phyloP scores from a whole-genome alignment of 257 asterid species.

The Salvia splendens region DNA sequence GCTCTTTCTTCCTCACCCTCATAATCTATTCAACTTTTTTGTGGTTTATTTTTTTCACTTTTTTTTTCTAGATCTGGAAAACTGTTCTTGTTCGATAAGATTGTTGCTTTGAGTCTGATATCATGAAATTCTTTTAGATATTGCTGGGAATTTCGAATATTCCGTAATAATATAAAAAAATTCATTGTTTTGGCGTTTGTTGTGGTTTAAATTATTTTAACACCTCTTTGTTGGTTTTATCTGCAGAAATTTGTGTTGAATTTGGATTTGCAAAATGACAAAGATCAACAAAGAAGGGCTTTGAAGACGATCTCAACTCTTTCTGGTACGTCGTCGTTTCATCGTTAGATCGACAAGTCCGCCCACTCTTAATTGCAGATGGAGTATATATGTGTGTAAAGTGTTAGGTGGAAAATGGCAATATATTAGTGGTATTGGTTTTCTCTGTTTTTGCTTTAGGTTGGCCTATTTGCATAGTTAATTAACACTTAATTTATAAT shows the following conservation, averaged over 20 bases:
- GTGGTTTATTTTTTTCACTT: background rate
- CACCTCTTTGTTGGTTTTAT: background rate
- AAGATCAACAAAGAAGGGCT: conserved; percentile 77
- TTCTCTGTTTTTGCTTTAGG: background rate
- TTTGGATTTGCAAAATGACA: conserved; percentile 64
- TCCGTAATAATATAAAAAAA: background rate
- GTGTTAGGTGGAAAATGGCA: background rate
- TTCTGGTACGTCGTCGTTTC: conserved; percentile 48
- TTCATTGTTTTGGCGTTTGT: background rate
- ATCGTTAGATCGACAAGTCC: background rate
- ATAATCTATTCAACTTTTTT: conserved; percentile 12
- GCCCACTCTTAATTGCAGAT: too few relatives aligned
- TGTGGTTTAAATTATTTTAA: conserved; percentile 8
- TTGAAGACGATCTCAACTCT: conserved; percentile 74
- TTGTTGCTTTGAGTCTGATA: conserved; percentile 26
- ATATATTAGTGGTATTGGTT: background rate
- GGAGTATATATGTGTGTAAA: background rate
- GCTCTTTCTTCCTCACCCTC: conserved; percentile 14
- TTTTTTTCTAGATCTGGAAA: conserved; percentile 19
- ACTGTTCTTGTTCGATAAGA: background rate
- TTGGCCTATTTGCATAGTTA: background rate
- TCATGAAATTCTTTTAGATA: conserved; percentile 7
- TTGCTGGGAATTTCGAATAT: conserved; percentile 8
- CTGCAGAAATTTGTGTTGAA: conserved; percentile 72
- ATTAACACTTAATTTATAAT: background rate